Evolutionary conservation across 2,329 filamentous ascomycete genomes (phyloP), one percentile per base, ranked within the genome.

Genomic region (Penicillium psychrosexuale): DNA sequence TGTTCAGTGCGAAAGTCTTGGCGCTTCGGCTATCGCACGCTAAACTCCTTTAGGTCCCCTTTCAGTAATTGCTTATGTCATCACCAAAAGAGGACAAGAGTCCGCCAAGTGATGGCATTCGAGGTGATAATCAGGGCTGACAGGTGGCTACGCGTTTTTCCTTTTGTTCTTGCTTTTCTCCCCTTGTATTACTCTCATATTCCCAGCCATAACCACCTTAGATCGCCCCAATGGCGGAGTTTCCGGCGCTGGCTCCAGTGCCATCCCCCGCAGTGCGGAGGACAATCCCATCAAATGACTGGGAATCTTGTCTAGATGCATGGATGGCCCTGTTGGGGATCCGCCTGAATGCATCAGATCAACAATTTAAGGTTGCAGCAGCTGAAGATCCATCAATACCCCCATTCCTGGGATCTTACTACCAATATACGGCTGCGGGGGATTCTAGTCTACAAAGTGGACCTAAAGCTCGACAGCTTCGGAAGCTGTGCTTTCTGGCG

Each of bases 241-340:
- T 92, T 46, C 91, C 91, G 39, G 81, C 86, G 33, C 81, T 97
- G 72, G 91, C 88, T 54, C 83, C 88, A 19, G 91, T 94, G 65
- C 93, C 92, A 17, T 82, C 86, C 58, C 76, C 82, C 33, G 77
- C 78, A 52, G 85, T 91, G 77, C 85, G 85, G 66, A 81, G 82
- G 61, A 82, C 82, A 62, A 82, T 96, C 56, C 78, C 81, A 37
- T 75, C 84, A 3, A 75, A 80, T 47, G 90, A 96, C 73, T 96
- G 91, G 91, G 80, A 87, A 61, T 79, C 83, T 31, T 91, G 88
- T 69, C 76, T 95, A 44, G 83, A 88, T 59, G 86, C 90, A 34
- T 97, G 91, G 91, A 76, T 85, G 17, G 77, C 83, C 11, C 79
- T 96, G 7, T 76, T 84, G 7, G 80, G 86, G 50, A 80, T 85